Percentiles rank a stretch among this genome's conserved stretches.
Conservation (phyloP, 2,329 filamentous ascomycete species). For the Fusarium duplospermum region DNA sequence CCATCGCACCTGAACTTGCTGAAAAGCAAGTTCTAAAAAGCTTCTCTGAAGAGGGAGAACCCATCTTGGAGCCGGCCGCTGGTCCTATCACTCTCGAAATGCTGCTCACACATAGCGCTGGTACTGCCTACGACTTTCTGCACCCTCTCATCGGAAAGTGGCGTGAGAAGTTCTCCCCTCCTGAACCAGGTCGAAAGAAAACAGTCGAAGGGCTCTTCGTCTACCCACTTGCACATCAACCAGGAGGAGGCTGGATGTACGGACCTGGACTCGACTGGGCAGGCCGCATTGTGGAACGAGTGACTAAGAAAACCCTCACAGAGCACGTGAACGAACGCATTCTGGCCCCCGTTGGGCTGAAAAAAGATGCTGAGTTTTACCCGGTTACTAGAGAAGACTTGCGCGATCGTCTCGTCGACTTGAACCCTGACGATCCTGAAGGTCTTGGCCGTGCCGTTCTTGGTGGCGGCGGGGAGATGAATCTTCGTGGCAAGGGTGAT, state of each 20-base stretch:
- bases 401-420: slow-evolving; percentile 50
- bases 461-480: slow-evolving; percentile 49
- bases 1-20: slow-evolving; percentile 60
- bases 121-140: slow-evolving; percentile 58
- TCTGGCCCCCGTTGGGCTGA: slow-evolving; percentile 57
- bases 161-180: slow-evolving; percentile 45
- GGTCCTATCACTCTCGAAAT: slow-evolving; percentile 61
- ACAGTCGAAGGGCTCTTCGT: slow-evolving; percentile 56
- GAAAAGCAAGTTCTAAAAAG: slow-evolving; percentile 60
- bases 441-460: slow-evolving; percentile 50
- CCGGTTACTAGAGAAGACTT: slow-evolving; percentile 52
- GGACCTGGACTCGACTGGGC: slow-evolving; percentile 64
- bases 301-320: slow-evolving; percentile 56
- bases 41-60: slow-evolving; percentile 56
- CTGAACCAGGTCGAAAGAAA: slow-evolving; percentile 24
- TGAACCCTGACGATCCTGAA: slow-evolving; percentile 53
- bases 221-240: slow-evolving; percentile 62
- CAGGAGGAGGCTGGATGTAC: slow-evolving; percentile 64
- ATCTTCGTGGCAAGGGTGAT: slow-evolving; percentile 49
- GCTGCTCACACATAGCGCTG: slow-evolving; percentile 64
- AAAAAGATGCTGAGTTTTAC: slow-evolving; percentile 51
- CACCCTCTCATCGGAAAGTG: slow-evolving; percentile 51
- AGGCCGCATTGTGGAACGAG: slow-evolving; percentile 61
- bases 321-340: slow-evolving; percentile 58
- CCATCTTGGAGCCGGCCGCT: slow-evolving; percentile 48